These are phyloP conservation scores for Eleusine coracana DNA, from an alignment of 176 grass and related monocot genomes.

Conservation along the genomic window DNA sequence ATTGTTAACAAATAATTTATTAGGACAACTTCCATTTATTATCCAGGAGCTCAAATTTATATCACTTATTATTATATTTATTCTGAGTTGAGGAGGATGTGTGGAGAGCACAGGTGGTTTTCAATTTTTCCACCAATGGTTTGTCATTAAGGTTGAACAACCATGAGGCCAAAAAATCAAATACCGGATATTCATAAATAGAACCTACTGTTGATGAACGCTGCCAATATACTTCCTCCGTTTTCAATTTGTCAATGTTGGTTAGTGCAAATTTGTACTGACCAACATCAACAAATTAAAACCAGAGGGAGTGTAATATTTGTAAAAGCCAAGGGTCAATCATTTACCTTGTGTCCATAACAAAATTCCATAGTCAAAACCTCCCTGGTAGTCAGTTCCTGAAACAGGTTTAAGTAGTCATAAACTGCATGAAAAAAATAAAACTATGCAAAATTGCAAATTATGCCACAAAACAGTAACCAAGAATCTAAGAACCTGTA, in stretches of 20 bases:
- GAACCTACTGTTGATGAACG: not conserved
- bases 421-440: constrained; percentile 17
- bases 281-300: too few relatives aligned
- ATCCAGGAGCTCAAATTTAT: not conserved
- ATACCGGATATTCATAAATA: not conserved
- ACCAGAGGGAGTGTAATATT: not conserved
- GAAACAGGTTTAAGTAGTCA: constrained; percentile 46
- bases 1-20: constrained; percentile 25
- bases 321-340: not conserved
- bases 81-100: constrained; percentile 6
- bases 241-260: too few relatives aligned
- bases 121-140: not conserved
- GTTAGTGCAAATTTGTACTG: too few relatives aligned
- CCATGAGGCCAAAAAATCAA: not conserved
- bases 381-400: constrained; percentile 82
- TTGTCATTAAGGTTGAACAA: not conserved
- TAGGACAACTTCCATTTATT: constrained; percentile 13
- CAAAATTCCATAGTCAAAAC: constrained; percentile 98
- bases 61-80: constrained; percentile 4
- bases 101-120: not conserved
- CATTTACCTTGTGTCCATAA: constrained; percentile 79
- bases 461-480: not conserved
- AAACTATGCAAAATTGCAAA: constrained; percentile 4
- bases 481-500: not conserved
- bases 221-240: not conserved